These are phyloP conservation scores for Colletotrichum sublineola DNA, from an alignment of 2,329 filamentous ascomycete genomes.

Conservation along the genomic window DNA sequence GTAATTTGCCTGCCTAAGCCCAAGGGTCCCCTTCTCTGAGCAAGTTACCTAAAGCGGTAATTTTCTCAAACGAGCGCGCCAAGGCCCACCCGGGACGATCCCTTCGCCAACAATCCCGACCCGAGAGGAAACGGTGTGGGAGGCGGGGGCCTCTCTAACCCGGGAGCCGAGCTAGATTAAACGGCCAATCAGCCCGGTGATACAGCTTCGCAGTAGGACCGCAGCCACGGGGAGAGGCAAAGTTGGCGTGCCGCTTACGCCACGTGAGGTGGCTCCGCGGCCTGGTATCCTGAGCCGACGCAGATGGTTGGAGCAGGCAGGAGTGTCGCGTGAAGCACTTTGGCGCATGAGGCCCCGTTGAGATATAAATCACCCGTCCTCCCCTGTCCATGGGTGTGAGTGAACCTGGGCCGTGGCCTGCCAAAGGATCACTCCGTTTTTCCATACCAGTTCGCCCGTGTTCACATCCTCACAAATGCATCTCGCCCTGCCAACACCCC, in stretches of 20 bases:
- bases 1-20: constrained; percentile 9
- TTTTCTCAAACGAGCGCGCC: constrained; percentile 38
- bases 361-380: constrained; percentile 1
- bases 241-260: not conserved
- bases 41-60: constrained; percentile 30
- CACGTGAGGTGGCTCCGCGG: not conserved
- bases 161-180: not conserved
- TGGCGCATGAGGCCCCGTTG: not conserved
- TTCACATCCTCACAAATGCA: not conserved
- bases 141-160: not conserved
- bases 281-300: not conserved
- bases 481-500: not conserved
- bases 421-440: not conserved
- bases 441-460: not conserved
- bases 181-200: constrained; percentile 3
- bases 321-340: too few species aligned
- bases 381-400: not conserved
- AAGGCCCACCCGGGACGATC: constrained; percentile 6
- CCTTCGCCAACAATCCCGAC: not conserved
- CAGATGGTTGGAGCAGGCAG: not conserved
- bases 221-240: not conserved
- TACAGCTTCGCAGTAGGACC: not conserved
- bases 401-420: not conserved
- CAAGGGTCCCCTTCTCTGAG: constrained; percentile 14
- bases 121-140: not conserved